These are phyloP conservation scores for Dictyostelium brefeldianum DNA, from an alignment of 78 protist genomes.

Conservation along the genomic window DNA sequence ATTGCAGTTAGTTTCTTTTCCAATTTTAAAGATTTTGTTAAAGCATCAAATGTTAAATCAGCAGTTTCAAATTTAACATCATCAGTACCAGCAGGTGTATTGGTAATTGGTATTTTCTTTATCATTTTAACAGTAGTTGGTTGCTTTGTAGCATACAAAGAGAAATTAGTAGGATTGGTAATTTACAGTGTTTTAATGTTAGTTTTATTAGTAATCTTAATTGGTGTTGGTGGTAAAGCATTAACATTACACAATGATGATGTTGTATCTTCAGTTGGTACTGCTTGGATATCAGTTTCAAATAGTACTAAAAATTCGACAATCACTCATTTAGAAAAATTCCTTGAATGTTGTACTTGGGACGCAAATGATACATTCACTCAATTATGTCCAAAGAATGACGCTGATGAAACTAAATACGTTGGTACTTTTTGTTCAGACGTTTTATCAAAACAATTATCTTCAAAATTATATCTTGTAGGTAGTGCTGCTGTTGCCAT, in stretches of 20 bases:
- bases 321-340: neutral
- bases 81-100: slow-evolving; percentile 41
- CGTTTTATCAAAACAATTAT: neutral
- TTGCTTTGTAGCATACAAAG: slow-evolving; percentile 53
- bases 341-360: slow-evolving; percentile 49
- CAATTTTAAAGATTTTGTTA: slow-evolving; percentile 22
- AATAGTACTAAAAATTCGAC: neutral
- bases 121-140: slow-evolving; percentile 48
- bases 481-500: slow-evolving; percentile 69
- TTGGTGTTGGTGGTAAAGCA: slow-evolving; percentile 79
- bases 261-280: neutral
- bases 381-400: neutral
- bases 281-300: slow-evolving; percentile 2
- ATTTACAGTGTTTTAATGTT: slow-evolving; percentile 65
- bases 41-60: neutral
- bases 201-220: slow-evolving; percentile 55
- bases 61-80: neutral
- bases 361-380: neutral
- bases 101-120: slow-evolving; percentile 74
- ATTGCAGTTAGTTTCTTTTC: slow-evolving; percentile 30
- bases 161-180: slow-evolving; percentile 63
- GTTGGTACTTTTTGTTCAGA: neutral
- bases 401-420: neutral
- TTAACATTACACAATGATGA: slow-evolving; percentile 43
- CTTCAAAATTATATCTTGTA: slow-evolving; percentile 35